phyloP scores from a whole-genome alignment of 192 early-diverging fungal genomes.

The Kickxella alabastrina region DNA sequence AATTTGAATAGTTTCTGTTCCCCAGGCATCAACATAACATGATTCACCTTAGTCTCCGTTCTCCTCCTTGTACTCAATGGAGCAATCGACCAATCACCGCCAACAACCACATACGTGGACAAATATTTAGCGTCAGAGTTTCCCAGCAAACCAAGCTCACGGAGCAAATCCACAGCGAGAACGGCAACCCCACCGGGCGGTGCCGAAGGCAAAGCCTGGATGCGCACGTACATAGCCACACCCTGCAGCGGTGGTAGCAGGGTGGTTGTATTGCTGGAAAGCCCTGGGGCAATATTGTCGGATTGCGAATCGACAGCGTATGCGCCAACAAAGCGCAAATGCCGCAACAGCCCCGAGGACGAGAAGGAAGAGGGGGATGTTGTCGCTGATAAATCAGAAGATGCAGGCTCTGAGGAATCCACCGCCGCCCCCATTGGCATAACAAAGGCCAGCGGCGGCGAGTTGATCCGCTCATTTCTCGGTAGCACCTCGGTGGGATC shows the following conservation, averaged over 20 bases:
- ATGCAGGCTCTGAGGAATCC: too few relatives aligned
- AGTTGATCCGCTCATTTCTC: slow-evolving; percentile 6
- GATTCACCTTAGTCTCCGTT: neutral
- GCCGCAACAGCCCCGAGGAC: too few relatives aligned
- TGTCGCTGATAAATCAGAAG: too few relatives aligned
- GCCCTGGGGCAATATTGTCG: too few relatives aligned
- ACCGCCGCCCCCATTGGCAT: too few relatives aligned
- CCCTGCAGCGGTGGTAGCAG: too few relatives aligned
- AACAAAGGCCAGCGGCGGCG: slow-evolving; percentile 30
- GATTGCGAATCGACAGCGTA: neutral
- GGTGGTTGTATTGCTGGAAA: too few relatives aligned
- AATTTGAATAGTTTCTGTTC: slow-evolving; percentile 25
- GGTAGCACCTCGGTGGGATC: neutral
- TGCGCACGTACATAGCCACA: slow-evolving; percentile 15
- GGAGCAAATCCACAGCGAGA: neutral
- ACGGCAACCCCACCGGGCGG: too few relatives aligned
- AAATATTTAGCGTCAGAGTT: too few relatives aligned
- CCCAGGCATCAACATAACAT: slow-evolving; percentile 7
- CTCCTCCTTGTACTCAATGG: slow-evolving; percentile 2
- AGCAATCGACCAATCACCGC: slow-evolving; percentile 36
- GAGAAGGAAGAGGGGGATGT: too few relatives aligned
- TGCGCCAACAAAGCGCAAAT: slow-evolving; percentile 32
- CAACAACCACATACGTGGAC: neutral
- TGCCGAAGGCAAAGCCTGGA: slow-evolving; percentile 5
- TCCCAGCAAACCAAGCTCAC: neutral